phyloP scores from a whole-genome alignment of 2,329 filamentous ascomycete genomes.

The Annulohypoxylon truncatum region DNA sequence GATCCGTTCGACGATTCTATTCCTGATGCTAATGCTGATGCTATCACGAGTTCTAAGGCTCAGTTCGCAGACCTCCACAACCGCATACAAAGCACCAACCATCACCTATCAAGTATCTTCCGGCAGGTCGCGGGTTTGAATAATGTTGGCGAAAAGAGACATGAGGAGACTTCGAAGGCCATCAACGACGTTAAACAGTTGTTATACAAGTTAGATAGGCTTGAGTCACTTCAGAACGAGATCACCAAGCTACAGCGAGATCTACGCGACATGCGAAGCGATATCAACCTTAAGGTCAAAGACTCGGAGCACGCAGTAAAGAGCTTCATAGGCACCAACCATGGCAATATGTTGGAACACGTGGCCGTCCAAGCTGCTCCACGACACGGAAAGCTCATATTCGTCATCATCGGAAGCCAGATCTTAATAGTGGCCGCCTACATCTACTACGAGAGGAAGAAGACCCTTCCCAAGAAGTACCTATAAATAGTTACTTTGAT shows the following conservation, averaged over 20 bases:
- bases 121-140: conserved; percentile 64
- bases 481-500: conserved; percentile 65
- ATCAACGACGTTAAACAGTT: conserved; percentile 61
- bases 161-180: conserved; percentile 64
- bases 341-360: conserved; percentile 61
- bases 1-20: conserved; percentile 56
- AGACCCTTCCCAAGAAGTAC: conserved; percentile 90
- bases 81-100: conserved; percentile 79
- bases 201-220: conserved; percentile 57
- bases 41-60: conserved; percentile 61
- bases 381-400: conserved; percentile 67
- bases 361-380: conserved; percentile 60
- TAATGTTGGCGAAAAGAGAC: conserved; percentile 65
- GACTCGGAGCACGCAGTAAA: conserved; percentile 65
- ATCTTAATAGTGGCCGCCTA: conserved; percentile 76
- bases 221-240: conserved; percentile 58
- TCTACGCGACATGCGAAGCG: conserved; percentile 66
- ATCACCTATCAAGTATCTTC: conserved; percentile 74
- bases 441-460: conserved; percentile 82
- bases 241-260: conserved; percentile 68
- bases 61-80: conserved; percentile 90
- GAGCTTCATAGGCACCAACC: conserved; percentile 64
- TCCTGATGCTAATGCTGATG: conserved; percentile 61
- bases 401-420: conserved; percentile 80
- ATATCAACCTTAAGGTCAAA: conserved; percentile 62